Conservation (phyloP, 2,329 filamentous ascomycete species). For the Paecilomyces formosus region DNA sequence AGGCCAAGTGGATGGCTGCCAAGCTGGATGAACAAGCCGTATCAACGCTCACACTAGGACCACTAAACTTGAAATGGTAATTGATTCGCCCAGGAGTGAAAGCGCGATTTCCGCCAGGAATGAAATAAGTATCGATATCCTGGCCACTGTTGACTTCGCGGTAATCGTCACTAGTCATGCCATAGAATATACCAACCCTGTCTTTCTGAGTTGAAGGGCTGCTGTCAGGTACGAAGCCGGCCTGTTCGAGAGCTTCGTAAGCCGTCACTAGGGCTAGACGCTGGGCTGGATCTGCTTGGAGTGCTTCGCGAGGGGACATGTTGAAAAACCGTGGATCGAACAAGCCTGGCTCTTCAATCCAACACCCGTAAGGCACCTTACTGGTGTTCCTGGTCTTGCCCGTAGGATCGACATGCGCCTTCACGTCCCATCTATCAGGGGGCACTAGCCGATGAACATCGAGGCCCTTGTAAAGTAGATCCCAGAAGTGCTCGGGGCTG, state of each 20-base stretch:
- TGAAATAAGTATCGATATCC: constrained; percentile 61
- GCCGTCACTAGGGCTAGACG: constrained; percentile 65
- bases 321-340: constrained; percentile 35
- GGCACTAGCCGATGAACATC: constrained; percentile 27
- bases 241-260: constrained; percentile 72
- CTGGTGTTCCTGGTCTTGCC: constrained; percentile 25
- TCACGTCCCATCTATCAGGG: constrained; percentile 23
- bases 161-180: constrained; percentile 61
- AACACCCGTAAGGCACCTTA: constrained; percentile 25
- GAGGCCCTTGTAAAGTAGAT: constrained; percentile 22
- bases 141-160: constrained; percentile 63
- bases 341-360: constrained; percentile 25
- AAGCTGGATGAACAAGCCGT: constrained; percentile 70
- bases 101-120: constrained; percentile 54
- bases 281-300: constrained; percentile 72
- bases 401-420: constrained; percentile 25
- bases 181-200: constrained; percentile 64
- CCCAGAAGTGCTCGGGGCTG: constrained; percentile 27
- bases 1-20: constrained; percentile 62
- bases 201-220: constrained; percentile 57
- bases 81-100: constrained; percentile 60
- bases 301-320: constrained; percentile 63
- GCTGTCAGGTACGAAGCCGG: constrained; percentile 64
- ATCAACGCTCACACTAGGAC: constrained; percentile 63
- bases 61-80: constrained; percentile 69